Base-by-base conservation (phyloP, 352 stramenopile species). In the Poterioochromonas sp. region DNA sequence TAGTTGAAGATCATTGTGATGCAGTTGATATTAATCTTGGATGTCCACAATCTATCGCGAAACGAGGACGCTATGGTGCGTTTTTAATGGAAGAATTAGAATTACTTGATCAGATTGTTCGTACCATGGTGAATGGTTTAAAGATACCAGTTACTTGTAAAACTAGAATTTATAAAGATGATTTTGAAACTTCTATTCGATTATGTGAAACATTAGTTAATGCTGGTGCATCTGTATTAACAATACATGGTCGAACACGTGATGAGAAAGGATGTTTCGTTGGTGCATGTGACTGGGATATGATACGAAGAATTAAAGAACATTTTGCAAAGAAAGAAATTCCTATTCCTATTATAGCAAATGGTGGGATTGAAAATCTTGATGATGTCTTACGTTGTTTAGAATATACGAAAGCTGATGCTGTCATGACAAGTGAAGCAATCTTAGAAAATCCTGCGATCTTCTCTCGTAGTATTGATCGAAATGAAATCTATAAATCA, bases 21-120 rank as follows among this genome's bases (percentile, higher is more conserved):
- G 91, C 91, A n/a, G 88, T 97, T 26, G 69, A 97, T 77, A 85
- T 99, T 26, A 99, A 98, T 86, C 84, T 99, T 29, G 95, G 95
- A 64, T 99, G 95, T 84, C 95, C 95, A 22, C 95, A 98, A 85
- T 88, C 93, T 68, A 97, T 97, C 70, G 95, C 95, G 11, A 93
- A 92, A 74, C 89, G 96, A 47, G 94, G 94, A 41, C 90, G 93
- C 68, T 97, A 97, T 84, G 94, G 93, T 37, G 93, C 91, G 40
- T 98, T 98, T 82, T 85, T 98, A n/a, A 91, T 98, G 85, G 93
- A 97, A 77, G 86, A 95, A 81, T 77, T 84, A 34, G 86, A 92
- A 81, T 81, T 90, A 47, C 76, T 90, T 3, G 58, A 86, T 15
- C 54, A 79, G 32, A 77, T 77, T 26, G 76, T 68, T 41, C 0